Evolutionary conservation across 106 monocot species (phyloP), one percentile per base, ranked within the genome.

Genomic region (Dioscorea zingiberensis): DNA sequence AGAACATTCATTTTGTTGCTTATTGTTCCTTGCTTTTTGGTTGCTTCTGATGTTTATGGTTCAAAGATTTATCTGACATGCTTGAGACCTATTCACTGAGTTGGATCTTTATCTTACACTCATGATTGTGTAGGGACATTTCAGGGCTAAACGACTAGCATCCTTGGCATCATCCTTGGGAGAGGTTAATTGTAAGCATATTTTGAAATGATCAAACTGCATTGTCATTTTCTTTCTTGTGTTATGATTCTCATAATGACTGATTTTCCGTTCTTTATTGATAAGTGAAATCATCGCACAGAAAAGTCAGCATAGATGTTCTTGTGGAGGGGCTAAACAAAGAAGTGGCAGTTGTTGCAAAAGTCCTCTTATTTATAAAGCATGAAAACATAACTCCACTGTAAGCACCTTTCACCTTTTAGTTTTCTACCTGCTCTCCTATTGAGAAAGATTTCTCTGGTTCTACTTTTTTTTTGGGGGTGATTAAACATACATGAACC

Each of bases 311-410:
- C 3, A 69, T 91, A 48, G 59, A 54, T 72, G 26, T 59, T 29
- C 88, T 97, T n/a, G 49, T 66, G 7, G 85, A 97, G 57, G 95
- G 95, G 67, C 44, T 83, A 38, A 97, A 92, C 76, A 85, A 74
- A 59, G 57, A 71, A 24, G 74, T 85, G 26, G 83, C 85, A 27
- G 58, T 92, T 69, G 49, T 73, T 47, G 88, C 78, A 58, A 91
- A 77, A 81, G 78, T 91, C 13, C 69, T 92, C 48, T 70, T 88
- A 21, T 92, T 79, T 63, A 61, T 97, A 49, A 88, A 88, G 58
- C 85, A 97, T 75, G 95, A 85, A 3, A 76, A 75, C 54, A 61
- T 75, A 64, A 71, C 95, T 68, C 95, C 91, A 48, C 49, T 91
- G 95, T 97, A 64, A 87, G 94, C 78, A 9, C 9, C 54, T 44